These are phyloP conservation scores for Lippia alba DNA, from an alignment of 305 asterid genomes.

Conservation along the genomic window DNA sequence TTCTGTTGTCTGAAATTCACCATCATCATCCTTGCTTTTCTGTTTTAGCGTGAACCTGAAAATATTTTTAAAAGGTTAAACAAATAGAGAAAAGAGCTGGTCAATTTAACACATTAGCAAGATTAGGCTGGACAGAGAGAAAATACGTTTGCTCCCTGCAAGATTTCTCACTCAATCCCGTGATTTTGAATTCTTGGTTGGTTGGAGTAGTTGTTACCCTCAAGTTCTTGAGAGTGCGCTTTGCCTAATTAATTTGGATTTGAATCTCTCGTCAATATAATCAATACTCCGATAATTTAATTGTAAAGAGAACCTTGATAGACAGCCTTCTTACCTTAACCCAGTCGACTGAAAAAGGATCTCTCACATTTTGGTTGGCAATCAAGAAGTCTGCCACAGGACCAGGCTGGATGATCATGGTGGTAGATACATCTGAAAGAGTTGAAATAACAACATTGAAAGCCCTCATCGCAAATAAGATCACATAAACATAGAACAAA, in stretches of 20 bases:
- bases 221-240: slow-evolving; percentile 63
- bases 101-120: slow-evolving; percentile 1
- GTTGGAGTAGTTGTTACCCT: slow-evolving; percentile 60
- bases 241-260: slow-evolving; percentile 51
- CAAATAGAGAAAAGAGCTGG: not conserved
- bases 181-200: slow-evolving; percentile 66
- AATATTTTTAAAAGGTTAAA: slow-evolving; percentile 19
- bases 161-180: slow-evolving; percentile 65
- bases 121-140: not conserved
- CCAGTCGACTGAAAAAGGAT: slow-evolving; percentile 79
- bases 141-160: slow-evolving; percentile 59
- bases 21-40: slow-evolving; percentile 42
- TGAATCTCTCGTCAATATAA: slow-evolving; percentile 5
- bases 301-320: not conserved
- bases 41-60: slow-evolving; percentile 58
- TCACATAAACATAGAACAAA: not conserved
- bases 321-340: slow-evolving; percentile 53
- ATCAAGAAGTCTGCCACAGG: slow-evolving; percentile 73
- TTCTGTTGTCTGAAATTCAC: slow-evolving; percentile 45
- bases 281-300: not conserved
- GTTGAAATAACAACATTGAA: slow-evolving; percentile 1
- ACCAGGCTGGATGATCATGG: slow-evolving; percentile 87
- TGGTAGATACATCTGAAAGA: slow-evolving; percentile 75
- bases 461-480: not conserved
- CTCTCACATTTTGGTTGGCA: slow-evolving; percentile 69